A percentile compares a stretch with the other conserved stretches of the same genome.
Evolutionary conservation across 805 yeast species (phyloP).

Genomic region (Candida wancherniae): DNA sequence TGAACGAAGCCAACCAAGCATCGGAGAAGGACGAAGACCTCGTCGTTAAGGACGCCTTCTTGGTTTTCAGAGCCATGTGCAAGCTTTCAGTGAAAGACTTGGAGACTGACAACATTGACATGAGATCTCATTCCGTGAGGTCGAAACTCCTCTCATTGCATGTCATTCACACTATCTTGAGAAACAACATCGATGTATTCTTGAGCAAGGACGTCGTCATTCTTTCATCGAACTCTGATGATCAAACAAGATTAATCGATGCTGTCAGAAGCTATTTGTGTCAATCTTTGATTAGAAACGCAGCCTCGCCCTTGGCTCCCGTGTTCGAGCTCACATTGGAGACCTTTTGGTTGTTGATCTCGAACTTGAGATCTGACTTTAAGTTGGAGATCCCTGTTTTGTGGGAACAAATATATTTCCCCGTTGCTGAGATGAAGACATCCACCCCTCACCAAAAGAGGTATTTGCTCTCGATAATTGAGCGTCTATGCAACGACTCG

Average conservation of each 20-base stretch:
- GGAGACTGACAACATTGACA: conserved; percentile 71
- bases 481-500: conserved; percentile 82
- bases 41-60: conserved; percentile 83
- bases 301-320: conserved; percentile 86
- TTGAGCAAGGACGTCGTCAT: conserved; percentile 53
- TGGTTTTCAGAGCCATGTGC: conserved; percentile 92
- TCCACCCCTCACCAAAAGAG: conserved; percentile 91
- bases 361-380: conserved; percentile 80
- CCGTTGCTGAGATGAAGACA: conserved; percentile 86
- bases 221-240: conserved; percentile 43
- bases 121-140: conserved; percentile 88
- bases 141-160: conserved; percentile 87
- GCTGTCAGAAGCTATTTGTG: conserved; percentile 83
- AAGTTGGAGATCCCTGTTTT: conserved; percentile 93
- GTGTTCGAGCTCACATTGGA: conserved; percentile 89
- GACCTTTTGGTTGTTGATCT: conserved; percentile 84
- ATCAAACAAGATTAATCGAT: conserved; percentile 60
- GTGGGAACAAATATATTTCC: conserved; percentile 87
- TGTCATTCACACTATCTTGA: conserved; percentile 77
- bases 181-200: conserved; percentile 81
- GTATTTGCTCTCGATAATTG: conserved; percentile 75
- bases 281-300: conserved; percentile 79
- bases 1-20: conserved; percentile 43
- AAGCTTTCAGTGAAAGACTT: conserved; percentile 81
- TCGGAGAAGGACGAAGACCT: conserved; percentile 58